Conservation (phyloP, 2,329 filamentous ascomycete genomes). For the Amphichorda felina region DNA sequence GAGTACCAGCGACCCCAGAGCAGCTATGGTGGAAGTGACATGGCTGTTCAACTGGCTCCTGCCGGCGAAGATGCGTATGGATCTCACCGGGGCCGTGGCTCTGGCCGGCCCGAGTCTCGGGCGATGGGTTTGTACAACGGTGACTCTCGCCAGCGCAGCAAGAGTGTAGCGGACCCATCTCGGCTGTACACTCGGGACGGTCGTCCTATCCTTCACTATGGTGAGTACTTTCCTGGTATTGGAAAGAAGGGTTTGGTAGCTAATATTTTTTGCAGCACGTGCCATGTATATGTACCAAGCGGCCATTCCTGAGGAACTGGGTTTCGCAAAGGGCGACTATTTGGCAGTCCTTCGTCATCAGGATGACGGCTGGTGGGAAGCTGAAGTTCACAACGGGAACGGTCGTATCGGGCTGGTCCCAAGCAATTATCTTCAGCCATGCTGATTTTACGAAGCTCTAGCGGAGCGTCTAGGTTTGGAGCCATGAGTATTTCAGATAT, state of each 20-base stretch:
- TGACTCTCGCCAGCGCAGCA: constrained; percentile 51
- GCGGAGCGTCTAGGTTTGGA: not conserved
- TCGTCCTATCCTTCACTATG: constrained; percentile 80
- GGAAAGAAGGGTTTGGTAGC: no score
- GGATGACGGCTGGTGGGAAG: constrained; percentile 99
- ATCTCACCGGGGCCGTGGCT: constrained; percentile 37
- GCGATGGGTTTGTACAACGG: constrained; percentile 47
- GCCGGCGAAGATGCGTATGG: constrained; percentile 45
- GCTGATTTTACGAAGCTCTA: constrained; percentile 7
- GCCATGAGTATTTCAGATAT: not conserved
- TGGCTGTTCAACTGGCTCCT: constrained; percentile 58
- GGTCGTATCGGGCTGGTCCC: constrained; percentile 50
- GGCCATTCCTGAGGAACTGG: constrained; percentile 88
- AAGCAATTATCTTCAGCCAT: constrained; percentile 54
- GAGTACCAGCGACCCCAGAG: constrained; percentile 33
- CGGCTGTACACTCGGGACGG: constrained; percentile 79
- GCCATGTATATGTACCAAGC: constrained; percentile 91
- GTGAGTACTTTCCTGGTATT: constrained; percentile 44
- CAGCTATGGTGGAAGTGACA: constrained; percentile 37
- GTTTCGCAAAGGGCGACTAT: constrained; percentile 85
- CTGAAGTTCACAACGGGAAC: constrained; percentile 66
- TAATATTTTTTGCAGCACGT: constrained; percentile 47
- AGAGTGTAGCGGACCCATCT: constrained; percentile 75
- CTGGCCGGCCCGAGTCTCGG: constrained; percentile 33
- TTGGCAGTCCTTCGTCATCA: constrained; percentile 81